Evolutionary conservation across 140 eudicot species (phyloP), one percentile per base, ranked within the genome.

Genomic region (Ambrosia hybrid): DNA sequence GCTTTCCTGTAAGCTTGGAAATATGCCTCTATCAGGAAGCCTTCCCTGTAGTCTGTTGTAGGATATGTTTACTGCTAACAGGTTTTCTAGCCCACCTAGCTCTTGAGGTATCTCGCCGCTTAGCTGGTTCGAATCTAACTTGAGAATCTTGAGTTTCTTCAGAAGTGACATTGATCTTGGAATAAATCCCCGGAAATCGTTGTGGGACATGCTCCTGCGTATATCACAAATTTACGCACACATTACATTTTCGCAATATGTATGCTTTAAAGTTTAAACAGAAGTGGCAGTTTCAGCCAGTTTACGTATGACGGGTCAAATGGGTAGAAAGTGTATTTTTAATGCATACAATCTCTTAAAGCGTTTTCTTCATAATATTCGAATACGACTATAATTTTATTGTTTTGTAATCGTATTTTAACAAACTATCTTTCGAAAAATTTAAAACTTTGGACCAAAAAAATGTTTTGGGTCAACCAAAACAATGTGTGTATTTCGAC

Each of bases 31-130:
- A 30, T 53, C 36, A 14, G 97, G 97, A 57, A 91, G 85, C 63
- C 96, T 83, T 15, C 99, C 99, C 12, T 76, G 80, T 65, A 94
- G 96, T 73, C 87, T 79, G 82, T 94, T 94, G 84, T 94, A 81
- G 52, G 99, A 90, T 67, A 94, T 78, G 58, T 94, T 94, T 0
- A 87, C 99, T 1, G 87, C 79, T 36, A 94, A 83, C 63, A 94
- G 99, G 65, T 85, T 86, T 57, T 90, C 87, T 60, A 94, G 64
- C 36, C 14, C 87, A 4, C 97, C 96, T 10, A 94, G 81, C 65
- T 86, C 89, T 65, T 78, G 90, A 17, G 99, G 99, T 80, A 94
- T 86, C 80, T 94, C 99, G 36, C 99, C 99, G 43, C 85, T 91
- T 58, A 94, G 74, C 67, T 81, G 76, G 72, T 94, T 94, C 37